phyloP scores from a whole-genome alignment of 257 asterid genomes.

The Ligustrum vulgare region DNA sequence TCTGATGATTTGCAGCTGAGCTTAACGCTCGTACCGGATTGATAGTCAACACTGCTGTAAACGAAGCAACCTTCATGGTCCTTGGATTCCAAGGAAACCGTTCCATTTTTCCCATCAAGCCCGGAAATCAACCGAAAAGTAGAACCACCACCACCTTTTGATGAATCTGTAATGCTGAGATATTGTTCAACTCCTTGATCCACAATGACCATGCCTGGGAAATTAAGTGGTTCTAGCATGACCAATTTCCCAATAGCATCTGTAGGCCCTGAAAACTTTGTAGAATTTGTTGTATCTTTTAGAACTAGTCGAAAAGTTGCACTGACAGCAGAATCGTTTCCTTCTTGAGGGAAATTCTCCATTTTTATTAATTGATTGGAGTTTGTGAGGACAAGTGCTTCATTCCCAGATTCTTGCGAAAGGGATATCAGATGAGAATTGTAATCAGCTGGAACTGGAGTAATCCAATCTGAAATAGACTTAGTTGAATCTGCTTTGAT shows the following conservation, averaged over 20 bases:
- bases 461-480: conserved; percentile 52
- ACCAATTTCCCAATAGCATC: conserved; percentile 46
- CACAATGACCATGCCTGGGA: conserved; percentile 57
- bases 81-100: conserved; percentile 59
- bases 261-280: conserved; percentile 26
- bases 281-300: conserved; percentile 14
- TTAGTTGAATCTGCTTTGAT: conserved; percentile 41
- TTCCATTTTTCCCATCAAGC: conserved; percentile 40
- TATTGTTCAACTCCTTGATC: conserved; percentile 53
- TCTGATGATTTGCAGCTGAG: conserved; percentile 52
- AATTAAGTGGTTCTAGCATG: conserved; percentile 63
- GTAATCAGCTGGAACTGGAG: conserved; percentile 49
- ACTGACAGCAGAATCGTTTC: conserved; percentile 55
- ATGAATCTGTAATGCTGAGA: conserved; percentile 37
- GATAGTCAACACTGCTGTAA: conserved; percentile 28
- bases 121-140: conserved; percentile 54
- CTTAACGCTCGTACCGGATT: conserved; percentile 30
- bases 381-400: conserved; percentile 40
- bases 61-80: conserved; percentile 54
- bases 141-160: conserved; percentile 24
- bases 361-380: conserved; percentile 44
- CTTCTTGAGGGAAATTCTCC: conserved; percentile 46
- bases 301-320: conserved; percentile 62
- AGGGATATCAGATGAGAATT: conserved; percentile 58
- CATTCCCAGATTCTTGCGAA: conserved; percentile 47